A percentile compares a stretch with the other conserved stretches of the same genome.
phyloP scores from a whole-genome alignment of 192 early-diverging fungal species.

The Backusella westeae region DNA sequence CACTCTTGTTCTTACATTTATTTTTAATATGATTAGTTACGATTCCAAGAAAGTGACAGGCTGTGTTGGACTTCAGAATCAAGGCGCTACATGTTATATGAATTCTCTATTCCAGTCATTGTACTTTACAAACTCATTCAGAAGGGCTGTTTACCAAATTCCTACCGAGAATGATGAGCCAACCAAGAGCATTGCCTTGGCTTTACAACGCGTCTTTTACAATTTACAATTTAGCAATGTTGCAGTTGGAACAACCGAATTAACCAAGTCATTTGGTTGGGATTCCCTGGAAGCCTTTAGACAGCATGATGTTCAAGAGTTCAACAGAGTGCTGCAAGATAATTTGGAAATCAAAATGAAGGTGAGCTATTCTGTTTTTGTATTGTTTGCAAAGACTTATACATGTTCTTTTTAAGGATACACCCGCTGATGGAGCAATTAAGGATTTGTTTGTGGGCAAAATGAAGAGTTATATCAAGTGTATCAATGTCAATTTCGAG shows the following conservation, averaged over 20 bases:
- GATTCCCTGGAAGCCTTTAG: constrained; percentile 90
- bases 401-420: constrained; percentile 47
- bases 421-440: constrained; percentile 90
- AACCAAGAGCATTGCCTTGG: constrained; percentile 81
- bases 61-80: constrained; percentile 93
- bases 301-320: constrained; percentile 99
- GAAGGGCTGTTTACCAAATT: constrained; percentile 90
- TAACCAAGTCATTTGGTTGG: constrained; percentile 99
- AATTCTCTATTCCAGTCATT: constrained; percentile 96
- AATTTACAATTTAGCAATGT: constrained; percentile 70
- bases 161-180: constrained; percentile 91
- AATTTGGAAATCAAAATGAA: constrained; percentile 98
- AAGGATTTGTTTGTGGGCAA: constrained; percentile 91
- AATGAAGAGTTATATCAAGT: constrained; percentile 97
- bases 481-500: constrained; percentile 93
- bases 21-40: constrained; percentile 48
- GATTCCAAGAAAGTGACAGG: constrained; percentile 90
- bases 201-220: constrained; percentile 94
- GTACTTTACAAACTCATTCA: constrained; percentile 92
- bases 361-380: constrained; percentile 36
- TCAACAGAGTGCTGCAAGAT: constrained; percentile 96
- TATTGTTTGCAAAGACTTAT: neutral
- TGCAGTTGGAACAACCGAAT: constrained; percentile 87
- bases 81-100: constrained; percentile 99
- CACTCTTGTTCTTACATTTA: too few species aligned